A percentile compares a stretch with the other conserved stretches of the same genome.
Conservation (phyloP, 495 filamentous ascomycete genomes). For the Trichoderma gamsii region DNA sequence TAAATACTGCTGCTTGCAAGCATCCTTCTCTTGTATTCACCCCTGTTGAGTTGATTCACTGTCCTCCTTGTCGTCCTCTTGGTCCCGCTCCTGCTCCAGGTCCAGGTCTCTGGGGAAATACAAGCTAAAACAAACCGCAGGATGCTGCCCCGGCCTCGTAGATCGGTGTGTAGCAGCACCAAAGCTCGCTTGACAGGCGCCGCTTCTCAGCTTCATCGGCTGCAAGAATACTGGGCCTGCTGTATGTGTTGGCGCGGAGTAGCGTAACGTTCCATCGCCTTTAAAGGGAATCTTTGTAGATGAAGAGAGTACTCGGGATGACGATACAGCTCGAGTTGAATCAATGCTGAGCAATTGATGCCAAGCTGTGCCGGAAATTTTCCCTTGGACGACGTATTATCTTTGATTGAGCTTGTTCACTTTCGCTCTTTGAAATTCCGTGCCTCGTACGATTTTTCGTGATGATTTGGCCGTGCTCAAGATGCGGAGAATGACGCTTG, state of each 20-base stretch:
- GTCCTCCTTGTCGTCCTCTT: background rate
- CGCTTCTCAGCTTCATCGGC: background rate
- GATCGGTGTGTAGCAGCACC: background rate
- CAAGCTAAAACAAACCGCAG: background rate
- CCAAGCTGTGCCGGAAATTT: background rate
- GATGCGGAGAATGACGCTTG: background rate
- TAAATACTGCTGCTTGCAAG: background rate
- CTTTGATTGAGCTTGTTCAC: background rate
- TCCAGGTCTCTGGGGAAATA: background rate
- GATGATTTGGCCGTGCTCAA: background rate
- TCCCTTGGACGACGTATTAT: background rate
- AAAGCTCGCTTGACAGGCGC: background rate
- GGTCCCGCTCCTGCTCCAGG: background rate
- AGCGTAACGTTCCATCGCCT: constrained; percentile 10
- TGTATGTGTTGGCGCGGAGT: constrained; percentile 5
- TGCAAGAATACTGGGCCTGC: background rate
- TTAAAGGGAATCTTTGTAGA: background rate
- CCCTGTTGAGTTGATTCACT: background rate
- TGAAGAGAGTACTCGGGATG: too few relatives aligned
- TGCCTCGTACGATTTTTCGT: background rate
- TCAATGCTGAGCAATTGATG: background rate
- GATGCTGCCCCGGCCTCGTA: background rate
- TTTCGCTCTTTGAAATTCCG: background rate
- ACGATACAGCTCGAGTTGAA: background rate
- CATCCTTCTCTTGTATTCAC: background rate